Conservation (phyloP, 129 eudicot species). For the Apium graveolens region DNA sequence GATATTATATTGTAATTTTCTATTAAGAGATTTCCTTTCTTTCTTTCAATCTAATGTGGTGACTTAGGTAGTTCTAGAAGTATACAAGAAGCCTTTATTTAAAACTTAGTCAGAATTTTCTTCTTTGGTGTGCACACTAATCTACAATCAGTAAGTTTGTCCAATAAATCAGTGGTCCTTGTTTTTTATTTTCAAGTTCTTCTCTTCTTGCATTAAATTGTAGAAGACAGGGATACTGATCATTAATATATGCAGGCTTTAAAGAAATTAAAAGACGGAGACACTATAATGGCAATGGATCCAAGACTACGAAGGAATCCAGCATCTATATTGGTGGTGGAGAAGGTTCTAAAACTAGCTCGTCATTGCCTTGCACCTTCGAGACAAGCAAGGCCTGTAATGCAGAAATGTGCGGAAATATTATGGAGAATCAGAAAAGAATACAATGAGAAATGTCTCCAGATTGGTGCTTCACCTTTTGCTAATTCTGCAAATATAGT, state of each 20-base stretch:
- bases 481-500: constrained; percentile 35
- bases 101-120: background rate
- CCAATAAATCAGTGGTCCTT: background rate
- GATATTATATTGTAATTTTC: background rate
- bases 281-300: constrained; percentile 62
- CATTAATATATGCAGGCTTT: constrained; percentile 44
- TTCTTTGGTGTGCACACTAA: background rate
- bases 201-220: background rate
- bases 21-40: too few species aligned
- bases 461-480: constrained; percentile 21
- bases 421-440: constrained; percentile 67
- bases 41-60: background rate
- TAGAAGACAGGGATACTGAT: constrained; percentile 5
- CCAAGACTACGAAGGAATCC: constrained; percentile 64
- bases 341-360: constrained; percentile 61
- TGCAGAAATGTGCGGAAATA: constrained; percentile 63
- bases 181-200: background rate
- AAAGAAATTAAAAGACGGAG: constrained; percentile 59
- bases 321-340: constrained; percentile 54
- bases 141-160: background rate
- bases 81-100: background rate
- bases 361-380: constrained; percentile 53
- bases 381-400: constrained; percentile 53
- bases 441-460: constrained; percentile 24
- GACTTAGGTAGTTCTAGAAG: background rate